These are phyloP conservation scores for Erythrophleum fordii DNA, from an alignment of 306 rosid genomes.

Conservation along the genomic window DNA sequence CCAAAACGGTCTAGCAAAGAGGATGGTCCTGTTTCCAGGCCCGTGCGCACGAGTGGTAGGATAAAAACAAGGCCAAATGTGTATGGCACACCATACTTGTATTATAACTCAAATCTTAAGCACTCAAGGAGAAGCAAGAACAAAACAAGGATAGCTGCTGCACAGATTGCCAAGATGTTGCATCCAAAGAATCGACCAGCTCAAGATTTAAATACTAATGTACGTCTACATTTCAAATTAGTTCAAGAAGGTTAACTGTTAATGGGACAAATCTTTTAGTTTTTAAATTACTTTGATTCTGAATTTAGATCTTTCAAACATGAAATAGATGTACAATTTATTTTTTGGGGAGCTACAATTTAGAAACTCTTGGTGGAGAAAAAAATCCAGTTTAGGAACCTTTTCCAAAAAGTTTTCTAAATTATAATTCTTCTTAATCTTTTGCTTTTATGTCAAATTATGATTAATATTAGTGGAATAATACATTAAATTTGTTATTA, in stretches of 20 bases:
- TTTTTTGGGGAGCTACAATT: background rate
- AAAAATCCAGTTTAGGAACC: background rate
- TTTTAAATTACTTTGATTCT: background rate
- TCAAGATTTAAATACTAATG: conserved; percentile 46
- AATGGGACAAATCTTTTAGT: background rate
- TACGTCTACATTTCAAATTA: conserved; percentile 29
- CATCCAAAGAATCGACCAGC: conserved; percentile 47
- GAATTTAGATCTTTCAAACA: background rate
- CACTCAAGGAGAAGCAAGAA: conserved; percentile 56
- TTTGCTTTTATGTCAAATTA: background rate
- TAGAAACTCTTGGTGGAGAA: background rate
- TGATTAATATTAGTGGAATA: too few relatives aligned
- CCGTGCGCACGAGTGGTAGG: conserved; percentile 80
- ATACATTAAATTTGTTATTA: background rate
- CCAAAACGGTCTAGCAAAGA: conserved; percentile 63
- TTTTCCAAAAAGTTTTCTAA: background rate
- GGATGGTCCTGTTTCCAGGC: conserved; percentile 60
- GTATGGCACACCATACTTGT: conserved; percentile 57
- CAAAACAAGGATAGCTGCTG: conserved; percentile 77
- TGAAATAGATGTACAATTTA: background rate
- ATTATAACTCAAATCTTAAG: conserved; percentile 45
- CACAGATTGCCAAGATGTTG: conserved; percentile 73
- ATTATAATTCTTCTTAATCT: background rate
- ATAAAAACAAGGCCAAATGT: conserved; percentile 56
- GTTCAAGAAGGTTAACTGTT: conserved; percentile 25